Evolutionary conservation across 352 stramenopile genomes (phyloP), one percentile per base, ranked within the genome.

Genomic region (Phytophthora sp.): DNA sequence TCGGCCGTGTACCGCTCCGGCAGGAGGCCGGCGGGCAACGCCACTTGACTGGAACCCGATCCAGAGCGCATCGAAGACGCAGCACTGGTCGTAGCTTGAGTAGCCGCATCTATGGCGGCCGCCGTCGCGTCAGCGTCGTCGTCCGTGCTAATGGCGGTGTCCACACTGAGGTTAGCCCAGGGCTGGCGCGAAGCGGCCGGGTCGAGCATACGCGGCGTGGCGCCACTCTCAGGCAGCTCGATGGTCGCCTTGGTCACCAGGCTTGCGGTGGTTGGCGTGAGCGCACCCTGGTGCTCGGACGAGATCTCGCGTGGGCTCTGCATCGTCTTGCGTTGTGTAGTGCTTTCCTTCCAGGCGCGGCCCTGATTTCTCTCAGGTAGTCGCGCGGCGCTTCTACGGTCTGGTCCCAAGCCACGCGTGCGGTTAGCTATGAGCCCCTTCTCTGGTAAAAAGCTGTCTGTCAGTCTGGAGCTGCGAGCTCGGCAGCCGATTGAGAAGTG

Each of bases 1-100:
- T 95, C 87, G 3, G 80, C 70, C 11, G 87, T 93, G 64, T 93
- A 95, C 1, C 84, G 80, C 49, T 93, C 86, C 1, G 84, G 84
- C 2, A 93, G 78, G 9, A 88, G 66, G 4, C 84, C 84, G 1
- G 81, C 77, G 30, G 83, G 79, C 12, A 81, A 65, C 21, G 77
- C 35, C 35, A 73, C 60, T 45, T 82, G 77, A 55, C 63, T 77
- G 9, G 63, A 73, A 23, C 68, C 68, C 24, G 63, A 74, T n/a
- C 83, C 83, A 1, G 83, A 79, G 35, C 80, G 83, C 79, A 90
- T 74, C 7, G 77, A 66, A 11, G 66, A 71, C 27, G 72, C 65
- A 3, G 65, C 63, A 57, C 49, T 54, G n/a, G 66, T 50, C 39
- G 77, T 26, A n/a, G 44, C 21, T 50, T 77, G 38, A 36, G 54